Conservation (phyloP, 371 early-diverging fungal genomes). For the Haplosporangium sp. region DNA sequence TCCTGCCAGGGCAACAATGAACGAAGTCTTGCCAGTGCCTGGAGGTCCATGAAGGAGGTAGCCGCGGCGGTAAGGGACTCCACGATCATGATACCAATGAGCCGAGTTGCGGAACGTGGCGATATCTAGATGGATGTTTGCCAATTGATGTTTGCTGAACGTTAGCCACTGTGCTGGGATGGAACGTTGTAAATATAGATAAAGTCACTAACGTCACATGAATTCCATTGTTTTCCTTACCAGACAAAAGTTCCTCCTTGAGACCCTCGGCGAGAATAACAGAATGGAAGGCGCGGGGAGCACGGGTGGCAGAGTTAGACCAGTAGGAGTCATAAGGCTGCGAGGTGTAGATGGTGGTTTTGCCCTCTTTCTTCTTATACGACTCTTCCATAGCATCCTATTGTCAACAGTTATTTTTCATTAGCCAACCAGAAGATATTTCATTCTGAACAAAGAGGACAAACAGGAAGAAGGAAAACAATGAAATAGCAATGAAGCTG, state of each 20-base stretch:
- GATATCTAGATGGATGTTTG: conserved; percentile 19
- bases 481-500: background rate
- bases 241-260: conserved; percentile 47
- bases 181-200: background rate
- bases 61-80: conserved; percentile 77
- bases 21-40: conserved; percentile 89
- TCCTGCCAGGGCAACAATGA: conserved; percentile 84
- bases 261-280: conserved; percentile 53
- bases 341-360: conserved; percentile 51
- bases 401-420: background rate
- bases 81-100: conserved; percentile 58
- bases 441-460: background rate
- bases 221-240: conserved; percentile 4
- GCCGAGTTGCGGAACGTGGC: conserved; percentile 47
- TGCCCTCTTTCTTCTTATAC: conserved; percentile 54
- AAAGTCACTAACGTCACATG: background rate
- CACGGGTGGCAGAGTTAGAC: conserved; percentile 38
- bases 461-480: background rate
- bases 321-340: conserved; percentile 54
- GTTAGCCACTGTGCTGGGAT: background rate
- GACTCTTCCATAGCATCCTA: conserved; percentile 54
- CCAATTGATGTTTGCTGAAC: background rate
- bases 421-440: background rate
- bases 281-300: conserved; percentile 54
- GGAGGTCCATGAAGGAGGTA: conserved; percentile 84